phyloP scores from a whole-genome alignment of 805 yeast genomes.

The Zygosaccharomyces siamensis region DNA sequence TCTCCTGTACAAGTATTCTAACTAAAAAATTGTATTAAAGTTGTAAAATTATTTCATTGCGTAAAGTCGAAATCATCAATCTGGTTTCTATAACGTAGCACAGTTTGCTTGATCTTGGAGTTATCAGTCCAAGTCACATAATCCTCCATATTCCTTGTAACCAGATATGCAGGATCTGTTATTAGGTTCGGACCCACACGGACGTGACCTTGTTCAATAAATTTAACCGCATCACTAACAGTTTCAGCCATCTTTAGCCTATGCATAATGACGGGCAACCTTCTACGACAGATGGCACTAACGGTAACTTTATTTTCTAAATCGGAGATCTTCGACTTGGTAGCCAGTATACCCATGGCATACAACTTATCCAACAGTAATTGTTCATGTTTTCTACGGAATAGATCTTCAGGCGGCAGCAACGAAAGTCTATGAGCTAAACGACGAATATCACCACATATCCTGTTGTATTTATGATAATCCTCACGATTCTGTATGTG shows the following conservation, averaged over 20 bases:
- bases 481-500: slow-evolving; percentile 94
- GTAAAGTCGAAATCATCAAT: slow-evolving; percentile 55
- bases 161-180: slow-evolving; percentile 92
- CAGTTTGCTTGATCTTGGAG: slow-evolving; percentile 85
- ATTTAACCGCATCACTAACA: slow-evolving; percentile 80
- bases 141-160: slow-evolving; percentile 92
- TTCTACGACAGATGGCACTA: slow-evolving; percentile 83
- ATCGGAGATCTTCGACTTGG: slow-evolving; percentile 87
- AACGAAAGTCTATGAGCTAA: slow-evolving; percentile 81
- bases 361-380: slow-evolving; percentile 80
- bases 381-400: slow-evolving; percentile 83
- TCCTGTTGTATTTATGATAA: slow-evolving; percentile 86
- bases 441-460: slow-evolving; percentile 88
- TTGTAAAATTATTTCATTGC: slow-evolving; percentile 17
- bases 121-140: slow-evolving; percentile 97
- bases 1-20: not conserved
- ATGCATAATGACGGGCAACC: slow-evolving; percentile 93
- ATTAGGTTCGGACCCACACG: slow-evolving; percentile 95
- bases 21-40: not conserved
- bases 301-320: slow-evolving; percentile 89
- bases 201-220: slow-evolving; percentile 95
- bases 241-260: slow-evolving; percentile 91
- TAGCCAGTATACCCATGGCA: slow-evolving; percentile 80
- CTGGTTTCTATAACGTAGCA: slow-evolving; percentile 79
- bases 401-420: slow-evolving; percentile 82